phyloP scores from a whole-genome alignment of 129 eudicot genomes.

The Flaveria brownii region DNA sequence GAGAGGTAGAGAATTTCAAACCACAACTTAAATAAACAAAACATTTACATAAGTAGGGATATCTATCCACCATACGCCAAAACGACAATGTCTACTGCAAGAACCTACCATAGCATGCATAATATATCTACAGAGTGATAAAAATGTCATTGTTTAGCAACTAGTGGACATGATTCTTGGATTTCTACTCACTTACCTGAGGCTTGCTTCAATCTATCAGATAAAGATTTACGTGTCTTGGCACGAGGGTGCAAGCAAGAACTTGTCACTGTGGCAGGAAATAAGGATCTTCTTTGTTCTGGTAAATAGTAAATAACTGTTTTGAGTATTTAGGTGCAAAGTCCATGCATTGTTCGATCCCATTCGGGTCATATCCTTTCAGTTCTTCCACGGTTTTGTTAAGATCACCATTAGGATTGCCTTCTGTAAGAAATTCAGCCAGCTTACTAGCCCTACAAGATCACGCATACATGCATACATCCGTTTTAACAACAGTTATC shows the following conservation, averaged over 20 bases:
- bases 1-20: not conserved
- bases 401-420: conserved; percentile 54
- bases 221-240: not conserved
- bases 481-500: not conserved
- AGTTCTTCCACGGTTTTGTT: conserved; percentile 61
- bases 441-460: conserved; percentile 52
- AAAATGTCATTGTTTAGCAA: not conserved
- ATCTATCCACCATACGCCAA: not conserved
- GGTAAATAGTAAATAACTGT: conserved; percentile 69
- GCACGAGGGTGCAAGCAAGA: conserved; percentile 3
- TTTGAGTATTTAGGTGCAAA: conserved; percentile 64
- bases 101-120: not conserved
- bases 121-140: not conserved
- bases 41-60: not conserved
- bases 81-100: no score
- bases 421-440: conserved; percentile 62
- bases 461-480: not conserved
- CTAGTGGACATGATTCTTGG: not conserved
- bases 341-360: conserved; percentile 44
- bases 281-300: conserved; percentile 62
- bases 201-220: not conserved
- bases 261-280: conserved; percentile 36
- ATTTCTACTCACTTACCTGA: no score
- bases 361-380: conserved; percentile 33
- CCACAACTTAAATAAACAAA: not conserved